Evolutionary conservation across 305 asterid species (phyloP).

Genomic region (Fraxinus sp.): DNA sequence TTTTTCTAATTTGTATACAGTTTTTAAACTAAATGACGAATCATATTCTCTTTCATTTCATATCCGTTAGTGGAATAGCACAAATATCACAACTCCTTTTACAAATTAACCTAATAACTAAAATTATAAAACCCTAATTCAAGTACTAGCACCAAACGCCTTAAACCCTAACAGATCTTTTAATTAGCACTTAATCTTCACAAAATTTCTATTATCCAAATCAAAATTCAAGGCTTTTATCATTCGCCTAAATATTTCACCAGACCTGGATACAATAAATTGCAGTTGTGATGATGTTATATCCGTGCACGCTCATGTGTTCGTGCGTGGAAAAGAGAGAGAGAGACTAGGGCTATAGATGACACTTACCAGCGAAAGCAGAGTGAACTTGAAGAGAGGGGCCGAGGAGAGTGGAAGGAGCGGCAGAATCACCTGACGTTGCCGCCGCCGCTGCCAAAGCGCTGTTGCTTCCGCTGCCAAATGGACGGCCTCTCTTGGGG

Average conservation of each 20-base stretch:
- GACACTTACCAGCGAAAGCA: conserved; percentile 73
- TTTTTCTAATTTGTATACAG: not conserved
- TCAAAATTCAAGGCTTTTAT: not conserved
- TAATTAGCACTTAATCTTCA: not conserved
- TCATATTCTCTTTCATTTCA: not conserved
- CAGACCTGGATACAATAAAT: not conserved
- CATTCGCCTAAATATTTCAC: not conserved
- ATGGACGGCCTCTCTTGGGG: conserved; percentile 87
- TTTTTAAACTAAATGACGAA: not conserved
- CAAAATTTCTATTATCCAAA: not conserved
- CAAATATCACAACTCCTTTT: not conserved
- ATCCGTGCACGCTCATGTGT: not conserved
- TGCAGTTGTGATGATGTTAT: not conserved
- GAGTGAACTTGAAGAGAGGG: conserved; percentile 91
- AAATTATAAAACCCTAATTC: not conserved
- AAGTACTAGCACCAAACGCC: not conserved
- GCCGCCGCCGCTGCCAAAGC: conserved; percentile 44
- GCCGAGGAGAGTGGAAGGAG: conserved; percentile 79
- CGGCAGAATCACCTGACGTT: conserved; percentile 53
- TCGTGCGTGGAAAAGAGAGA: not conserved
- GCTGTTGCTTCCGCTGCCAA: conserved; percentile 65
- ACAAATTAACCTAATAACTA: not conserved
- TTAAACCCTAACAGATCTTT: not conserved
- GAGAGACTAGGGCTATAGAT: not conserved
- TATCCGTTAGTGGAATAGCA: not conserved